Base-by-base conservation (phyloP, 2,329 filamentous ascomycete species). In the Penicillium sp. region DNA sequence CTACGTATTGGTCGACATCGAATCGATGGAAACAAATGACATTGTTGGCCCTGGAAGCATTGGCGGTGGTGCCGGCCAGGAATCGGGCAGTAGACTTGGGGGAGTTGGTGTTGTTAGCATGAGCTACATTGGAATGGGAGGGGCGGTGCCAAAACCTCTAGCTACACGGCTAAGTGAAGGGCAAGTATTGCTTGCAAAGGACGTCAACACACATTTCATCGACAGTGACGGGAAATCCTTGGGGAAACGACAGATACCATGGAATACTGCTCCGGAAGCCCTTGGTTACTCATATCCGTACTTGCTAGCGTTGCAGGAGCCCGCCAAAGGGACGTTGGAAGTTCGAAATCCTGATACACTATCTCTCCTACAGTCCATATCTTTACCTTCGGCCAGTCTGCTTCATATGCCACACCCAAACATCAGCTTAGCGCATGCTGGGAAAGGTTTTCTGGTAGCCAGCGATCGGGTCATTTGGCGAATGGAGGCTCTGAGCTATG, bases 201-300 rank as follows among this genome's bases (percentile, higher is more conserved):
- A 99, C 65, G 91, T 97, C 66, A 96, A 97, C 70, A 96, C 92
- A 1, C 77, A 97, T 52, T 99, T 99, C 70, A 89, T 96, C 62
- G 88, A 94, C 57, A 83, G 88, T 11, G 82, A 91, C 28, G 94
- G 92, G 4, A 92, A 91, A 63, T 82, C 91, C 0, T 70, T 95
- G 33, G 88, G 92, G 46, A 90, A 90, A 72, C 82, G 88, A 55
- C 92, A 97, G 69, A 86, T 99, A n/a, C 91, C 91, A 1, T 99
- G 94, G 94, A 83, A 86, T 43, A 80, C 84, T 33, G 90, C 93
- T 1, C 95, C 94, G 1, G 92, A 97, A 65, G 88, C 88, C 56
- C 87, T 99, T 58, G 94, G 93, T 21, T 99, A 97, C 71, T 97
- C 92, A 21, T 99, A 99, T 70, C 94, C 94, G 0, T 99, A 97